phyloP scores from a whole-genome alignment of 805 yeast species.

The Cyberlindnera sargentensis region DNA sequence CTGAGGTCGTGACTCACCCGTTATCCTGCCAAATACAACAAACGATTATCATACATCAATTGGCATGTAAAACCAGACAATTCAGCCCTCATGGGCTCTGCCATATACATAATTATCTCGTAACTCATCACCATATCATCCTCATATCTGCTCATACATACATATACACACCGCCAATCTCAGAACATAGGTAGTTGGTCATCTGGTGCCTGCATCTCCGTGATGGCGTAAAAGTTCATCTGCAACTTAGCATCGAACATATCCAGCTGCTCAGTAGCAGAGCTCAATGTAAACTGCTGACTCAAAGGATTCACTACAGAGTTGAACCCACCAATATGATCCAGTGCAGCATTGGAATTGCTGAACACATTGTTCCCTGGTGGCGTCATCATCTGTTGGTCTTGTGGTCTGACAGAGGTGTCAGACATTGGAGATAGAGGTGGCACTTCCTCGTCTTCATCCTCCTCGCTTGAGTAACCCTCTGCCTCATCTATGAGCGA shows the following conservation, averaged over 20 bases:
- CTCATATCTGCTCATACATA: too few species aligned
- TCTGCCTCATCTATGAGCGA: slow-evolving; percentile 4
- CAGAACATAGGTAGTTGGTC: not conserved
- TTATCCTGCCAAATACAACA: too few species aligned
- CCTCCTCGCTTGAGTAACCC: slow-evolving; percentile 4
- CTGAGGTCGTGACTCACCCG: too few species aligned
- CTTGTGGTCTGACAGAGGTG: not conserved
- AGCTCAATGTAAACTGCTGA: not conserved
- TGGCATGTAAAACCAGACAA: too few species aligned
- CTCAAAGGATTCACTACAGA: not conserved
- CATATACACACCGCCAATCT: not conserved
- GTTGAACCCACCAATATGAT: not conserved
- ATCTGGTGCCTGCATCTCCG: not conserved
- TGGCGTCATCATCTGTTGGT: slow-evolving; percentile 5
- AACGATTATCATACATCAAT: too few species aligned
- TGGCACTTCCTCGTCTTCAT: not conserved
- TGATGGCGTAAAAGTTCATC: not conserved
- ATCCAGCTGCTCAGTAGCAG: not conserved
- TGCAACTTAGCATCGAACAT: not conserved
- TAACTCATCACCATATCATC: too few species aligned
- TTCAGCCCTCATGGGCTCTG: too few species aligned
- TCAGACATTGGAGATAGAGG: not conserved
- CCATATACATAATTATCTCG: too few species aligned
- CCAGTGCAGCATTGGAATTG: not conserved
- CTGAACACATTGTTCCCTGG: not conserved